Conservation (phyloP, 106 monocot species). For the Dendrobium chrysotoxum region DNA sequence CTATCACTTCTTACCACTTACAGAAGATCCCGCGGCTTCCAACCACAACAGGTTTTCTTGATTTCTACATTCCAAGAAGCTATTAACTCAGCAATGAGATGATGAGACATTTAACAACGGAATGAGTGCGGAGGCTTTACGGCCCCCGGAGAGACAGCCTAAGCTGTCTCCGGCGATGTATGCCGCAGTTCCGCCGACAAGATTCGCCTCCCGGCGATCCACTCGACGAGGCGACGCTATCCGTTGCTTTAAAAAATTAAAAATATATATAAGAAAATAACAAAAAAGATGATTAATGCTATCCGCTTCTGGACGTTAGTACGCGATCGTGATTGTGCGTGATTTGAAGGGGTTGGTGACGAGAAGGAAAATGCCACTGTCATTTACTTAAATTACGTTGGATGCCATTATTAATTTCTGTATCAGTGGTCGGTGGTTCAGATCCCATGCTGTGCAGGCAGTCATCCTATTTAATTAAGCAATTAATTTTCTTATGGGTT, state of each 20-base stretch:
- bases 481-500: too few relatives aligned
- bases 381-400: too few relatives aligned
- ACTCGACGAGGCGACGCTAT: neutral
- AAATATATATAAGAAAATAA: too few relatives aligned
- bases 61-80: neutral
- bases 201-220: neutral
- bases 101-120: neutral
- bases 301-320: too few relatives aligned
- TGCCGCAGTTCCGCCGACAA: neutral
- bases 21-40: neutral
- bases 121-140: neutral
- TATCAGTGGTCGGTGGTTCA: too few relatives aligned
- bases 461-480: too few relatives aligned
- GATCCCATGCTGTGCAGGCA: too few relatives aligned
- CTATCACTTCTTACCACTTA: neutral
- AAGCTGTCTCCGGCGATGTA: neutral
- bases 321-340: too few relatives aligned
- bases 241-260: neutral
- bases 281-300: too few relatives aligned
- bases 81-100: neutral
- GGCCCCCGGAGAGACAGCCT: neutral
- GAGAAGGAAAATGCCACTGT: too few relatives aligned
- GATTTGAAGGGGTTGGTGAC: too few relatives aligned
- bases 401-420: too few relatives aligned
- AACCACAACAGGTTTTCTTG: neutral